These are phyloP conservation scores for Plantago ovata DNA, from an alignment of 257 asterid genomes.

Conservation along the genomic window DNA sequence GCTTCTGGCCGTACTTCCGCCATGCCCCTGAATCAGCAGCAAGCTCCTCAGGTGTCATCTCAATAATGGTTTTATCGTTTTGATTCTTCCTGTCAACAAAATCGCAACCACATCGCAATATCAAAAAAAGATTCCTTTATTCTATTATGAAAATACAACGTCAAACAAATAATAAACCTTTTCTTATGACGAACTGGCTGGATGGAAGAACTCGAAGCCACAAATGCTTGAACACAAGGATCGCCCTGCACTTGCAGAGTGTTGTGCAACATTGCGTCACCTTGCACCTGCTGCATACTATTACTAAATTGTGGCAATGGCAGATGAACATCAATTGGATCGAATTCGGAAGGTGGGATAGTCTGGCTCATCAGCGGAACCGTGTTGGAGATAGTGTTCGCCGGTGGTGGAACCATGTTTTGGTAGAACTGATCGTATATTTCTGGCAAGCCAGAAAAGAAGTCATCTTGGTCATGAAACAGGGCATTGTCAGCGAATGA, in stretches of 20 bases:
- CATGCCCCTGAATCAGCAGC: slow-evolving; percentile 73
- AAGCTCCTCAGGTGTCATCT: slow-evolving; percentile 66
- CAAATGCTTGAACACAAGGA: too few species aligned
- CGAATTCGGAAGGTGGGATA: slow-evolving; percentile 6
- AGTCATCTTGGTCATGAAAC: slow-evolving; percentile 17
- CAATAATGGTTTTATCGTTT: slow-evolving; percentile 35
- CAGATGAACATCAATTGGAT: slow-evolving; percentile 15
- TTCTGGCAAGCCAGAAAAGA: slow-evolving; percentile 37
- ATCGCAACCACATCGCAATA: too few species aligned
- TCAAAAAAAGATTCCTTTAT: too few species aligned
- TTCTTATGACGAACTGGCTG: slow-evolving; percentile 34
- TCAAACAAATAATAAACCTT: too few species aligned
- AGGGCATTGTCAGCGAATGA: slow-evolving; percentile 22
- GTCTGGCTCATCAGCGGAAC: slow-evolving; percentile 9
- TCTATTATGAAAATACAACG: too few species aligned
- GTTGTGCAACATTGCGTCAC: slow-evolving; percentile 9
- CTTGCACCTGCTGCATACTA: slow-evolving; percentile 20
- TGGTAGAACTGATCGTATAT: slow-evolving; percentile 31
- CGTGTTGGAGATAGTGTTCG: slow-evolving; percentile 4
- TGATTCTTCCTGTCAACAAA: slow-evolving; percentile 48
- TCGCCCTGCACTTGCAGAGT: too few species aligned
- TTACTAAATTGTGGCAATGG: slow-evolving; percentile 18
- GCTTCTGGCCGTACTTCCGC: slow-evolving; percentile 81
- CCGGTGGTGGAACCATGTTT: slow-evolving; percentile 2
- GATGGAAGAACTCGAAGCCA: too few species aligned